These are phyloP conservation scores for Chlorella ohadii DNA, from an alignment of 139 green algal species.

Conservation along the genomic window DNA sequence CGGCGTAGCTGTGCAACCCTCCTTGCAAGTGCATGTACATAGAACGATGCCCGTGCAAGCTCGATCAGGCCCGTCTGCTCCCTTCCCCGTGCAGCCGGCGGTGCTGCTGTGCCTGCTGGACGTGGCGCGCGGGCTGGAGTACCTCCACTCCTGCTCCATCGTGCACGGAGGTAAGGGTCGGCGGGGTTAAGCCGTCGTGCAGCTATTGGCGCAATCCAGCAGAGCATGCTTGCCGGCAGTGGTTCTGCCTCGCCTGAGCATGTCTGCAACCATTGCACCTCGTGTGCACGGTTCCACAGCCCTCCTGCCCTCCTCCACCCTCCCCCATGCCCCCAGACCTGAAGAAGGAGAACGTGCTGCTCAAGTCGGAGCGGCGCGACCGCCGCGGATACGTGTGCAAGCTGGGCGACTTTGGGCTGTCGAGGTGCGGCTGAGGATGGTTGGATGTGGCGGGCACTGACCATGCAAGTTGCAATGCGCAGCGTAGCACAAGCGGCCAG, in stretches of 20 bases:
- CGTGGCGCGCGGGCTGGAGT: not conserved
- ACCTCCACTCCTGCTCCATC: not conserved
- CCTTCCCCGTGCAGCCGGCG: no score
- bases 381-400: not conserved
- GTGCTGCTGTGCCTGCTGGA: constrained; percentile 5
- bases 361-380: not conserved
- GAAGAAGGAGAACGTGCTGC: constrained; percentile 1
- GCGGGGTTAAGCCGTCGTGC: not conserved
- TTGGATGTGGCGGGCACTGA: no score
- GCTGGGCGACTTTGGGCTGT: constrained; percentile 1
- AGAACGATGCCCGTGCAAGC: no score
- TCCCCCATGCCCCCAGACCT: not conserved
- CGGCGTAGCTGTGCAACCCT: no score
- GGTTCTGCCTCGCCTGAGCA: no score
- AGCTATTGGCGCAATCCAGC: no score
- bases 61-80: no score
- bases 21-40: no score
- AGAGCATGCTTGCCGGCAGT: no score
- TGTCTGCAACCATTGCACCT: not conserved
- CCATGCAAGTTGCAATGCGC: no score
- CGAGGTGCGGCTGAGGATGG: no score
- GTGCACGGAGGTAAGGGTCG: not conserved
- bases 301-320: not conserved
- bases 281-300: not conserved
- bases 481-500: no score